Conservation (phyloP, 1,139 yeast species). For the Yamadazyma friedrichii region DNA sequence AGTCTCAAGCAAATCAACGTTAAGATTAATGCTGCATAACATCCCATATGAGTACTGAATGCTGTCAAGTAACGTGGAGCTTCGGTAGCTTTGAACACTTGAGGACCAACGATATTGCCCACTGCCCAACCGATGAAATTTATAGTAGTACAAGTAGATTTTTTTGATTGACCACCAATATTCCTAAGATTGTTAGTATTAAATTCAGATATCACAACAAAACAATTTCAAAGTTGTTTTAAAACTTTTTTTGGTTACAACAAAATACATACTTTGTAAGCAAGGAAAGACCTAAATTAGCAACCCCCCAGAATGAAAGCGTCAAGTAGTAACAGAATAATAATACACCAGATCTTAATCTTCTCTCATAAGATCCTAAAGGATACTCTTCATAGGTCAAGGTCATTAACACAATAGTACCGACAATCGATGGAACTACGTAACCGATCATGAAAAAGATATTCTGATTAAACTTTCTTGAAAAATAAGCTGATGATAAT, state of each 20-base stretch:
- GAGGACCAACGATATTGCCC: constrained; percentile 31
- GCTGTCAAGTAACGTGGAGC: constrained; percentile 26
- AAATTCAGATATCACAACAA: no score
- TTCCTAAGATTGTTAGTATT: constrained; percentile 14
- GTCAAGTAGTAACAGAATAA: constrained; percentile 28
- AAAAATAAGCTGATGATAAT: constrained; percentile 30
- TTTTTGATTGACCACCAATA: constrained; percentile 29
- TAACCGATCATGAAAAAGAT: constrained; percentile 24
- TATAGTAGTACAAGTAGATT: constrained; percentile 23
- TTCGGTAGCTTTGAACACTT: constrained; percentile 26
- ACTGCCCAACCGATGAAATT: constrained; percentile 30
- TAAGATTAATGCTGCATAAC: constrained; percentile 27
- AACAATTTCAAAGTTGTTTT: no score
- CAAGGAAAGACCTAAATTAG: constrained; percentile 29
- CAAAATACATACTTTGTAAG: constrained; percentile 11
- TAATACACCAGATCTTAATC: constrained; percentile 18
- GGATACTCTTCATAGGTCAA: constrained; percentile 21
- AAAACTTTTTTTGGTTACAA: no score
- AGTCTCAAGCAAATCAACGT: constrained; percentile 23
- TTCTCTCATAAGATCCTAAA: constrained; percentile 18
- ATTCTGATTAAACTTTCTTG: constrained; percentile 22
- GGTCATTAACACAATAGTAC: constrained; percentile 35
- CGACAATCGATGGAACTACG: constrained; percentile 34
- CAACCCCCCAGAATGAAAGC: constrained; percentile 29
- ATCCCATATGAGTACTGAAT: constrained; percentile 30